Evolutionary conservation across 768 basidiomycete genomes (phyloP).

Genomic region (Suillus occidentalis): DNA sequence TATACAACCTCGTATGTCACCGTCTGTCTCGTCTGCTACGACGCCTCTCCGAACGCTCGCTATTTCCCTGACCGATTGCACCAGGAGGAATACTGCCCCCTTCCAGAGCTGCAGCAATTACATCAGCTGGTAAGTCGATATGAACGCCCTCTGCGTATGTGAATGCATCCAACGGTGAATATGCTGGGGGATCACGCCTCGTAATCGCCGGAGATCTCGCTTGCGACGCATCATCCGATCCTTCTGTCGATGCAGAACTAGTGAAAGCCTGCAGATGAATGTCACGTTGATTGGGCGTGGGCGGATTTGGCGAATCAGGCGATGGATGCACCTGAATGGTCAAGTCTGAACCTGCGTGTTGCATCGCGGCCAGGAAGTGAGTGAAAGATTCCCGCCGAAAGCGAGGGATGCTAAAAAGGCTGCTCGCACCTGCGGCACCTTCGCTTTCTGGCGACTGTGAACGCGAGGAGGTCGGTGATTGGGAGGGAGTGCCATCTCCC

Average conservation of each 20-base stretch:
- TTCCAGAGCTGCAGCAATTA: constrained; percentile 88
- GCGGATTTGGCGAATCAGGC: constrained; percentile 84
- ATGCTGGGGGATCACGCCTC: constrained; percentile 77
- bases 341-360: constrained; percentile 66
- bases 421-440: constrained; percentile 75
- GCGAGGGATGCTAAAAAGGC: constrained; percentile 75
- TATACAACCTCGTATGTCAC: constrained; percentile 16
- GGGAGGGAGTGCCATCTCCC: constrained; percentile 24
- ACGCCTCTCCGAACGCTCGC: constrained; percentile 55
- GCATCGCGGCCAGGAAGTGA: constrained; percentile 57
- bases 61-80: constrained; percentile 50
- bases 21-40: constrained; percentile 53
- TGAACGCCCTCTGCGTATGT: constrained; percentile 88
- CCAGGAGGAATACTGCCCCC: constrained; percentile 62
- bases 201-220: constrained; percentile 34
- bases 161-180: constrained; percentile 86
- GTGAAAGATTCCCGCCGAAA: constrained; percentile 64
- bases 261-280: constrained; percentile 76
- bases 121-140: constrained; percentile 88
- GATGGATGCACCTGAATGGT: constrained; percentile 72
- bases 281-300: constrained; percentile 81
- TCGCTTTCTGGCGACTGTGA: constrained; percentile 58
- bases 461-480: constrained; percentile 38
- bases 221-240: constrained; percentile 27
- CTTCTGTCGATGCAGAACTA: constrained; percentile 21